A percentile compares a stretch with the other conserved stretches of the same genome.
phyloP scores from a whole-genome alignment of 2,329 filamentous ascomycete genomes.

The Fusarium kyushuense region DNA sequence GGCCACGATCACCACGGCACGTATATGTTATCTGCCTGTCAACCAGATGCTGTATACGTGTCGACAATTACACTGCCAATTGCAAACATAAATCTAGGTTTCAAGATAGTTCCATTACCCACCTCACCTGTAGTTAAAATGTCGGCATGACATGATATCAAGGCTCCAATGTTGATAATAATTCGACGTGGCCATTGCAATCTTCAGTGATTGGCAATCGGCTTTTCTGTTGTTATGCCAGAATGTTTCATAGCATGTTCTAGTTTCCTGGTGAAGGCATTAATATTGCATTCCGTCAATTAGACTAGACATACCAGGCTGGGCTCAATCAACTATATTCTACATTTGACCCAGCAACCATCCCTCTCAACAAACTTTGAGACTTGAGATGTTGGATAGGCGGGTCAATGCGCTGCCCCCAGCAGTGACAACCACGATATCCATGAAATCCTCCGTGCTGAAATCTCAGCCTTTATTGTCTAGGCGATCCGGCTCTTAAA shows the following conservation, averaged over 20 bases:
- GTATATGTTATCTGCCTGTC: neutral
- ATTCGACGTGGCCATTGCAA: neutral
- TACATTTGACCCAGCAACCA: conserved; percentile 12
- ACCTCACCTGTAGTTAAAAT: neutral
- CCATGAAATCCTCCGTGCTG: conserved; percentile 1
- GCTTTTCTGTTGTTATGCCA: conserved; percentile 11
- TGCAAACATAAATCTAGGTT: neutral
- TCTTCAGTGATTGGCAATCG: neutral
- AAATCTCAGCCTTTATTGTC: neutral
- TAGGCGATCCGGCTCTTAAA: neutral
- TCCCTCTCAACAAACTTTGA: neutral
- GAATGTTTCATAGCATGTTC: conserved; percentile 28
- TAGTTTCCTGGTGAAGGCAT: conserved; percentile 2
- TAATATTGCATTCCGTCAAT: conserved; percentile 27
- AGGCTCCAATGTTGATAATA: neutral
- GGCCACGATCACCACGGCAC: neutral
- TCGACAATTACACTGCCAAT: neutral
- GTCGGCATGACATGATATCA: neutral
- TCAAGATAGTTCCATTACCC: neutral
- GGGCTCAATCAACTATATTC: neutral
- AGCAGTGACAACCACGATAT: conserved; percentile 5
- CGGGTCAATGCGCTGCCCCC: neutral
- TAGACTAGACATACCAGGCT: neutral
- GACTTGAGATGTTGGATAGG: neutral
- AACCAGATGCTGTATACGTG: neutral